Percentiles rank a stretch among this genome's conserved stretches.
phyloP scores from a whole-genome alignment of 176 grass and related monocot species.

The Phragmites australis region DNA sequence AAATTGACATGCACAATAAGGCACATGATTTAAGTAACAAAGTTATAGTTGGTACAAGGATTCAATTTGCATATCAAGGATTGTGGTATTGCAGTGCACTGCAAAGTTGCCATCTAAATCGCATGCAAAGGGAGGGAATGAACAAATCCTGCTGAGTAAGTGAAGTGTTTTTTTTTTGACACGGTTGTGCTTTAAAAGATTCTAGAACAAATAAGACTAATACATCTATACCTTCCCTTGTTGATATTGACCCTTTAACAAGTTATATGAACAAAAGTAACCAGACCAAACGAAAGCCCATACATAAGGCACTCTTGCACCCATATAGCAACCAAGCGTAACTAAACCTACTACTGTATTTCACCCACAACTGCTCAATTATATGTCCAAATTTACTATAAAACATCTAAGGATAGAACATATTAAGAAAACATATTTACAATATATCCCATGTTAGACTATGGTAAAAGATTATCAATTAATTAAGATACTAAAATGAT shows the following conservation, averaged over 20 bases:
- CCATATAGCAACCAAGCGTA: constrained; percentile 24
- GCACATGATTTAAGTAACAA: no score
- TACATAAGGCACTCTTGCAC: not conserved
- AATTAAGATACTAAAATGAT: no score
- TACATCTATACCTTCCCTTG: not conserved
- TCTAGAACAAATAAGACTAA: not conserved
- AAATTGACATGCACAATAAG: constrained; percentile 11
- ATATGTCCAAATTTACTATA: no score
- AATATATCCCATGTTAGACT: no score
- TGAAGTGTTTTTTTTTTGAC: not conserved
- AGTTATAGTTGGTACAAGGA: not conserved
- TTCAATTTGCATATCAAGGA: not conserved
- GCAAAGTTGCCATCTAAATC: not conserved
- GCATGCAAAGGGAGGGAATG: not conserved
- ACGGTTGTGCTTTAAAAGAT: not conserved
- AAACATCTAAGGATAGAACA: no score
- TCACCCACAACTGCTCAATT: not conserved
- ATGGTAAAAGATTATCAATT: no score
- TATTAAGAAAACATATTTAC: no score
- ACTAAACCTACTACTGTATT: constrained; percentile 9
- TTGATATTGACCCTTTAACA: not conserved
- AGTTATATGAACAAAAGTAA: constrained; percentile 13
- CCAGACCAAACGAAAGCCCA: not conserved
- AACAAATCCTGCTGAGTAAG: not conserved
- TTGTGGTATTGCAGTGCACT: not conserved